Percentiles rank a stretch among this genome's conserved stretches.
These are phyloP conservation scores for Euptelea pleiosperma DNA, from an alignment of 164 flowering plant species.

Conservation along the genomic window DNA sequence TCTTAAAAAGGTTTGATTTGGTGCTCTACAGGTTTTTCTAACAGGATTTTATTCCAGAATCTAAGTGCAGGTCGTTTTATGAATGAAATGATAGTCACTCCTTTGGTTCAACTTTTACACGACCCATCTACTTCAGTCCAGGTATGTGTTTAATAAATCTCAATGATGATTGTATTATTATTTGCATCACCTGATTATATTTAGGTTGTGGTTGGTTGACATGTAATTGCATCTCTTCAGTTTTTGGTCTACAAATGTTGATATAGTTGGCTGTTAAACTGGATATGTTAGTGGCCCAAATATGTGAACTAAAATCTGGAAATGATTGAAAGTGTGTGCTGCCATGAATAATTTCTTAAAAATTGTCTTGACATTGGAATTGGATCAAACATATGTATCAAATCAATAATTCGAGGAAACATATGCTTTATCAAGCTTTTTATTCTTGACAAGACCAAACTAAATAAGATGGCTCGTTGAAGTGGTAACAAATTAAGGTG, in stretches of 20 bases:
- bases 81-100: conserved; percentile 48
- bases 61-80: conserved; percentile 82
- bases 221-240: too few relatives aligned
- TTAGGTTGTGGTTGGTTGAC: not conserved
- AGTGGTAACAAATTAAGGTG: too few relatives aligned
- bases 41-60: conserved; percentile 51
- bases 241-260: too few relatives aligned
- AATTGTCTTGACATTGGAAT: too few relatives aligned
- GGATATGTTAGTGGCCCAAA: not conserved
- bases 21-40: conserved; percentile 15
- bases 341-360: not conserved
- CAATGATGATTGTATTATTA: not conserved
- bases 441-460: too few relatives aligned
- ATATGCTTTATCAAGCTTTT: too few relatives aligned
- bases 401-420: too few relatives aligned
- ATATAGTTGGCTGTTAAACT: too few relatives aligned
- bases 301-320: not conserved
- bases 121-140: conserved; percentile 63
- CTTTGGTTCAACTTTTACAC: conserved; percentile 64
- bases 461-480: too few relatives aligned
- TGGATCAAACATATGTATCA: too few relatives aligned
- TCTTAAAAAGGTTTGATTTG: not conserved
- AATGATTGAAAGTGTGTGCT: not conserved
- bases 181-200: not conserved
- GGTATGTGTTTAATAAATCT: conserved; percentile 39